A percentile compares a stretch with the other conserved stretches of the same genome.
Conservation (phyloP, 768 basidiomycete genomes). For the Hemileccinum impolitum region DNA sequence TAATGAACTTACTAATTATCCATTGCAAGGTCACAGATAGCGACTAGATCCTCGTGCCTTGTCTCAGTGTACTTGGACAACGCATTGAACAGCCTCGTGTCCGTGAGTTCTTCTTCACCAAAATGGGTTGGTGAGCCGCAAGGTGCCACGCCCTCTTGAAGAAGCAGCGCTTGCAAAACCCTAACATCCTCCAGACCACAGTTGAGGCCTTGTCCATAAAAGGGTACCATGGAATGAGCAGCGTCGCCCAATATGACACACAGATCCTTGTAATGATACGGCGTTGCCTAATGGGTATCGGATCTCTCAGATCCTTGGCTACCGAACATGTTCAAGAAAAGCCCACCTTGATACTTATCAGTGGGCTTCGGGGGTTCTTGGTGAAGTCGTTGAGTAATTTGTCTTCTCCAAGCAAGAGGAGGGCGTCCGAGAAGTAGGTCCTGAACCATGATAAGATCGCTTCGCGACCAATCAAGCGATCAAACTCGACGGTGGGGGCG, state of each 20-base stretch:
- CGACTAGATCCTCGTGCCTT: conserved; percentile 83
- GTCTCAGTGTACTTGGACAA: conserved; percentile 76
- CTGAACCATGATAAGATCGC: conserved; percentile 72
- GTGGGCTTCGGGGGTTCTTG: conserved; percentile 80
- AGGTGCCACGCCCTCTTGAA: conserved; percentile 62
- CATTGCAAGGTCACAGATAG: conserved; percentile 92
- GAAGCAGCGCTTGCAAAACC: conserved; percentile 73
- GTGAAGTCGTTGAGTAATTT: conserved; percentile 72
- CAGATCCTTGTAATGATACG: conserved; percentile 89
- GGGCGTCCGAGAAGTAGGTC: conserved; percentile 83
- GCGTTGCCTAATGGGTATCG: conserved; percentile 54
- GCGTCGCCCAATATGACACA: conserved; percentile 91
- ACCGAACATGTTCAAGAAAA: conserved; percentile 20
- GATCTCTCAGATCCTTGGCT: conserved; percentile 18
- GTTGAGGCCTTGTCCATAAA: conserved; percentile 96
- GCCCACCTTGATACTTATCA: conserved; percentile 90
- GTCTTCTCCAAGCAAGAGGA: conserved; percentile 79
- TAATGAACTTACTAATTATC: conserved; percentile 83
- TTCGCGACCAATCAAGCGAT: conserved; percentile 58
- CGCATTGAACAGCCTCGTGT: conserved; percentile 60
- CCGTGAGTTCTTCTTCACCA: conserved; percentile 36
- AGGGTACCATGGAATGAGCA: conserved; percentile 98
- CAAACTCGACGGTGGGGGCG: conserved; percentile 76
- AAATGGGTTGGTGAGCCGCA: conserved; percentile 30
- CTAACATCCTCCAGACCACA: conserved; percentile 98